Base-by-base conservation (phyloP, 495 filamentous ascomycete species). In the Friedmanniomyces simplex region DNA sequence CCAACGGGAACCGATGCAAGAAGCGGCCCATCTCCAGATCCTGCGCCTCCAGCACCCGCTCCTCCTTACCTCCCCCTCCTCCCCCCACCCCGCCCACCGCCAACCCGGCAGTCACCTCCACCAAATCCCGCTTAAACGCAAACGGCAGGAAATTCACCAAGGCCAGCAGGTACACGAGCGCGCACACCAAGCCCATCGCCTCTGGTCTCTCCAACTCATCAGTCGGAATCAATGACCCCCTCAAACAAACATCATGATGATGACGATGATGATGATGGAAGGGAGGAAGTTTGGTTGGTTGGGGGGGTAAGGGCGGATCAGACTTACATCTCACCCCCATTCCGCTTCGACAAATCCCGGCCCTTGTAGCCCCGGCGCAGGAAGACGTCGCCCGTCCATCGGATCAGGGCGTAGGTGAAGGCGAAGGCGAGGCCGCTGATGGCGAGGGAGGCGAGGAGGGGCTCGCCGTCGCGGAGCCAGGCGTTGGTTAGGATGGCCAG, bases 41-140 rank as follows among this genome's bases (percentile, higher is more conserved):
- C 49, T 79, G 69, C 2, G 73, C 69, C 61, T 80, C 76, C 63
- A 87, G 69, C 12, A 93, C 84, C 18, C 91, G 80, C 72, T 96
- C 91, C 49, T 87, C 76, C 69, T 96, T 95, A 16, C 91, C 91
- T 56, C 89, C 91, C n/a, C n/a, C n/a, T n/a, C n/a, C n/a, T n/a
- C n/a, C n/a, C n/a, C n/a, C n/a, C n/a, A n/a, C n/a, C n/a, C n/a
- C n/a, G n/a, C n/a, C n/a, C n/a, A n/a, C n/a, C n/a, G n/a, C n/a
- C n/a, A n/a, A n/a, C 55, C 91, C 93, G 58, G 89, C 93, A 20
- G 94, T 96, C 20, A 89, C 89, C n/a, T 86, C 85, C 21, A 96
- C 91, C 58, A 99, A 93, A 66, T 99, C 91, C 70, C 95, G 91
- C 74, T 95, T 97, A 71, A 99, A 97, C 1, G 89, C 84, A 71